These are phyloP conservation scores for Plasmopara viticola DNA, from an alignment of 352 stramenopile genomes.

Conservation along the genomic window DNA sequence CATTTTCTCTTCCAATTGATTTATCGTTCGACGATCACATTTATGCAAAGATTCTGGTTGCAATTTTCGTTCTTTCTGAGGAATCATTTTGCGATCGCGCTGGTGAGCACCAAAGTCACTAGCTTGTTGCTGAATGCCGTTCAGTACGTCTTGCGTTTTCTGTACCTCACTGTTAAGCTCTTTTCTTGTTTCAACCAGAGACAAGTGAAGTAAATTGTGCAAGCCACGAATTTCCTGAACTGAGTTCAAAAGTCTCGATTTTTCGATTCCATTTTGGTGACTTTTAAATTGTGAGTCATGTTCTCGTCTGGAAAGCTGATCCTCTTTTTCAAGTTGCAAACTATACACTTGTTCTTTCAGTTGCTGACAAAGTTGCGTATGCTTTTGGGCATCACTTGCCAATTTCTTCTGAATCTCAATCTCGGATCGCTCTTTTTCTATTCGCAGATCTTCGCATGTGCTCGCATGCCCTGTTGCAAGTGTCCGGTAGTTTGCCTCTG, in stretches of 20 bases:
- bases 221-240: constrained; percentile 15
- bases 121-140: constrained; percentile 30
- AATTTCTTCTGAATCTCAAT: constrained; percentile 13
- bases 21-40: constrained; percentile 39
- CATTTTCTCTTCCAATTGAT: constrained; percentile 37
- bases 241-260: constrained; percentile 13
- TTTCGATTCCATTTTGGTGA: constrained; percentile 15
- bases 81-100: constrained; percentile 38
- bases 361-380: constrained; percentile 5
- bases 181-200: constrained; percentile 14
- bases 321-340: constrained; percentile 22
- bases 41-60: constrained; percentile 51
- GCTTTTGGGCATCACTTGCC: neutral
- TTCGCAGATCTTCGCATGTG: constrained; percentile 15
- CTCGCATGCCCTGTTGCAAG: constrained; percentile 10
- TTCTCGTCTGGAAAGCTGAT: constrained; percentile 6
- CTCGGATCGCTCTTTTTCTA: constrained; percentile 21
- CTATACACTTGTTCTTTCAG: constrained; percentile 18
- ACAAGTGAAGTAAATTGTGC: constrained; percentile 17
- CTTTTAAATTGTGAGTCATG: constrained; percentile 9
- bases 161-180: constrained; percentile 21
- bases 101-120: constrained; percentile 42
- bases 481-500: constrained; percentile 12
- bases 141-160: constrained; percentile 27
- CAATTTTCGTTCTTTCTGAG: constrained; percentile 44